Conservation (phyloP, 768 basidiomycete species). For the Chalciporus chontae region DNA sequence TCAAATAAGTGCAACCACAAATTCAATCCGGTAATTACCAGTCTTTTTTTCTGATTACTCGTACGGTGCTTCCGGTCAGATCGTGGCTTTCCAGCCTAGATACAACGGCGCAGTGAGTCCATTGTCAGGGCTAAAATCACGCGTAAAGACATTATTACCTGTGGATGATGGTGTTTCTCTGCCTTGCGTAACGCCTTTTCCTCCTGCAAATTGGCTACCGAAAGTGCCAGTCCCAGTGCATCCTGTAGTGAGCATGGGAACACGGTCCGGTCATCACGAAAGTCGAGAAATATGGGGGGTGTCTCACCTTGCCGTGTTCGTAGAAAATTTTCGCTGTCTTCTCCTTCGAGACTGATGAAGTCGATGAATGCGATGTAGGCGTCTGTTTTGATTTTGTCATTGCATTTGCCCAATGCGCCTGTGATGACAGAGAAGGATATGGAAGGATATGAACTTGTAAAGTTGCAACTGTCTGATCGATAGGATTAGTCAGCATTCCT, state of each 20-base stretch:
- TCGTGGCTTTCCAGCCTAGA: slow-evolving; percentile 29
- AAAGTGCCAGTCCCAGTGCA: slow-evolving; percentile 43
- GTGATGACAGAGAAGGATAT: slow-evolving; percentile 19
- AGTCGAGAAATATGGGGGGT: slow-evolving; percentile 8
- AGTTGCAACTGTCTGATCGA: background rate
- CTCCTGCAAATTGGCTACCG: slow-evolving; percentile 46
- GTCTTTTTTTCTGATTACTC: slow-evolving; percentile 34
- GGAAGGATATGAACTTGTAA: background rate
- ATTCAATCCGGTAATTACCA: slow-evolving; percentile 32
- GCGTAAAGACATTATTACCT: slow-evolving; percentile 29
- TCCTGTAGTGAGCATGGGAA: slow-evolving; percentile 37
- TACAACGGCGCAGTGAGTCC: slow-evolving; percentile 11
- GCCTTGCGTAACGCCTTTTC: slow-evolving; percentile 38
- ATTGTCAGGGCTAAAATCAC: slow-evolving; percentile 15
- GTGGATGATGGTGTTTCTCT: slow-evolving; percentile 38
- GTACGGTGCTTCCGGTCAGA: slow-evolving; percentile 23
- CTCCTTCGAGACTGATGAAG: slow-evolving; percentile 22
- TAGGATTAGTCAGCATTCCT: slow-evolving; percentile 21
- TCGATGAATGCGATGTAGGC: slow-evolving; percentile 19
- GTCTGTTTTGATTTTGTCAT: slow-evolving; percentile 29
- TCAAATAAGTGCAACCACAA: slow-evolving; percentile 10
- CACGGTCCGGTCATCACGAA: slow-evolving; percentile 22
- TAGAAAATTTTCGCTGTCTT: slow-evolving; percentile 28
- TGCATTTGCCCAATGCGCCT: slow-evolving; percentile 9
- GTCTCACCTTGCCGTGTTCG: slow-evolving; percentile 33